Evolutionary conservation across 495 filamentous ascomycete genomes (phyloP), one percentile per base, ranked within the genome.

Genomic region (Neurospora hispaniola): DNA sequence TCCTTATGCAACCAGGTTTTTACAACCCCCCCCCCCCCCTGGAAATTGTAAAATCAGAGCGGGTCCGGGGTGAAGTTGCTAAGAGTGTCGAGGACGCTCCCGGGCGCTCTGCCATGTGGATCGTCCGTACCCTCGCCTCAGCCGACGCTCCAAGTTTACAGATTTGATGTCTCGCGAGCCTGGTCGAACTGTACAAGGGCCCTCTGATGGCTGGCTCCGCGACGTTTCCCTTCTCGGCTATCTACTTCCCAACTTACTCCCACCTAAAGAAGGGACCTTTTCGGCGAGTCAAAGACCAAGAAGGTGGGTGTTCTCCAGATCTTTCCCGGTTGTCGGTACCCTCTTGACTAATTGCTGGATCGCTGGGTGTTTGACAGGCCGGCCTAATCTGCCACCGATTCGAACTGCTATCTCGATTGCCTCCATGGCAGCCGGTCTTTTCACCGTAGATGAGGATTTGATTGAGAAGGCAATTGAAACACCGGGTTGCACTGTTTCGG

Each of bases 11-110:
- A 27, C 77, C 77, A 96, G 93, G 88, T 97, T 74, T 97, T 97
- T 83, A 96, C 94, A 76, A 98, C 97, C 82, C 96, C 96, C 42
- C 88, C 97, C 82, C 96, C 96, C 42, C 88, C 35, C 35, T 99
- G 14, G 96, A 98, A 82, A 99, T 99, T 78, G 96, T 99, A 99
- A 99, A 86, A 98, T 99, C 76, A 92, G 96, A 76, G 89, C 98
- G 62, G 82, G 93, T 98, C 11, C 96, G 98, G 85, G 96, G 96
- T 74, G 96, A 98, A 82, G 89, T 98, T 40, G 90, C 93, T 71
- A 98, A 97, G 84, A 92, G 85, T 39, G 90, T 94, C 10, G 93
- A 96, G 76, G 93, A 90, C 68, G 88, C 89, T 18, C 92, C 92
- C 70, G 91, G 90, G 78, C 92, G 96, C 71, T 97, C 93, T 16